A percentile compares a stretch with the other conserved stretches of the same genome.
These are phyloP conservation scores for Colletotrichum costaricense DNA, from an alignment of 2,329 filamentous ascomycete genomes.

Conservation along the genomic window DNA sequence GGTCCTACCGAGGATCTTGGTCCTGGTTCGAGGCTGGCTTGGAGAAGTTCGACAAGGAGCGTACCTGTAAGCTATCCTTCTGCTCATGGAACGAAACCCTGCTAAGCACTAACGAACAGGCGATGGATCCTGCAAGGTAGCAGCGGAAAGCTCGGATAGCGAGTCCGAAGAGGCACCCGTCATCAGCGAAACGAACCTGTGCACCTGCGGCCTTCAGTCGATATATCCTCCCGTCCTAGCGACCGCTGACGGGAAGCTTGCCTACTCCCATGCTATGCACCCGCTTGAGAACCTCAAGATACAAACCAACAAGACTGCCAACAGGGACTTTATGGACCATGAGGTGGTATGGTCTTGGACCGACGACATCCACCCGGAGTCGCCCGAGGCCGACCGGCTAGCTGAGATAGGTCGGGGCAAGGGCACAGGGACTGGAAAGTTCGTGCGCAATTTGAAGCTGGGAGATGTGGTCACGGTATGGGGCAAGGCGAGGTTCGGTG, in stretches of 20 bases:
- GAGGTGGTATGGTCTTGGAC: constrained; percentile 64
- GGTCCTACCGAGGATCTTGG: constrained; percentile 60
- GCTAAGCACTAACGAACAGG: neutral
- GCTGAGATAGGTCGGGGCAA: constrained; percentile 59
- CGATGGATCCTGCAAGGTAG: constrained; percentile 19
- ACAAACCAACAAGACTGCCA: constrained; percentile 58
- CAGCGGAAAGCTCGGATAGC: neutral
- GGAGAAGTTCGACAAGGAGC: constrained; percentile 61
- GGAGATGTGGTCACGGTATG: constrained; percentile 73
- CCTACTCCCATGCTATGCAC: constrained; percentile 52
- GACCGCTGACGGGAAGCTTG: constrained; percentile 28
- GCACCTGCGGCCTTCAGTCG: constrained; percentile 50
- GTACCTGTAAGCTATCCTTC: constrained; percentile 38
- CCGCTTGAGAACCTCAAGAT: constrained; percentile 53
- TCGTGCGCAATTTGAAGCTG: constrained; percentile 65
- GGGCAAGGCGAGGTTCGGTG: constrained; percentile 67
- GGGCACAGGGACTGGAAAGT: constrained; percentile 63
- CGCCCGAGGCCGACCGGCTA: constrained; percentile 51
- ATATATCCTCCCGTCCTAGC: constrained; percentile 46
- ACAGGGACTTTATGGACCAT: constrained; percentile 50
- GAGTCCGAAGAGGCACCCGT: neutral
- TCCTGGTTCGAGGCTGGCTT: constrained; percentile 75
- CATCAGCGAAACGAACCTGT: constrained; percentile 37
- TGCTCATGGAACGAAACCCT: rapidly evolving
- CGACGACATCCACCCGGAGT: constrained; percentile 59